These are phyloP conservation scores for Trametes polyzona DNA, from an alignment of 1,284 basidiomycete genomes.

Conservation along the genomic window DNA sequence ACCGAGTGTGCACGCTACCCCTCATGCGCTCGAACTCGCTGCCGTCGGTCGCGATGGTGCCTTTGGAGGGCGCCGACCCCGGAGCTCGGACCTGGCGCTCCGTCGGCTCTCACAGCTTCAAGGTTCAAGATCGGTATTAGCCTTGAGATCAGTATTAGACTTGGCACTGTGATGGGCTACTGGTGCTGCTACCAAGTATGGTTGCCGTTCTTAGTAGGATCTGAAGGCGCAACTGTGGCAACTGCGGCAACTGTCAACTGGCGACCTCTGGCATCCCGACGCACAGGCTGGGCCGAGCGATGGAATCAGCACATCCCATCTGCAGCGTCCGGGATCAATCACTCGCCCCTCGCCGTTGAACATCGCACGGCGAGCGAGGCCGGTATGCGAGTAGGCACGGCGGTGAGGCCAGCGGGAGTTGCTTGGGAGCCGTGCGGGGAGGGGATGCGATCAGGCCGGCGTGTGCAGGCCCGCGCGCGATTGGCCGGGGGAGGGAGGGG, in stretches of 20 bases:
- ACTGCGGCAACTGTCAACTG: background rate
- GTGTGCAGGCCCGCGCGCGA: background rate
- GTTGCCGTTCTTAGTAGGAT: no score
- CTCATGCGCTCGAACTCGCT: no score
- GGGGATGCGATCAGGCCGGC: constrained; percentile 9
- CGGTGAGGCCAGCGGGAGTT: background rate
- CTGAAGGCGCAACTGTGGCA: no score
- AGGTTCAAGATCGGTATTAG: background rate
- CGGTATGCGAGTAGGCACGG: constrained; percentile 14
- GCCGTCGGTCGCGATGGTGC: no score
- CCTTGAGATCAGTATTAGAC: background rate
- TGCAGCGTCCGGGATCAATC: constrained; percentile 3
- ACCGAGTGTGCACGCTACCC: no score
- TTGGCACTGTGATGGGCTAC: background rate
- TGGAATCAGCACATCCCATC: background rate
- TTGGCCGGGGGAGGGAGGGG: constrained; percentile 2
- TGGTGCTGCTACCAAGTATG: background rate
- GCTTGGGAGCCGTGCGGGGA: constrained; percentile 11
- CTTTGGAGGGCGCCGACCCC: no score
- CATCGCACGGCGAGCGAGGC: constrained; percentile 12
- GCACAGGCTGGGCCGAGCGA: background rate
- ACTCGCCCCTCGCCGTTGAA: background rate
- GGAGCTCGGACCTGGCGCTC: background rate
- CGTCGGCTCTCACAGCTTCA: background rate
- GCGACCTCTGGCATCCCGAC: background rate